A percentile compares a stretch with the other conserved stretches of the same genome.
Conservation (phyloP, 352 stramenopile species). For the Phytophthora melonis region DNA sequence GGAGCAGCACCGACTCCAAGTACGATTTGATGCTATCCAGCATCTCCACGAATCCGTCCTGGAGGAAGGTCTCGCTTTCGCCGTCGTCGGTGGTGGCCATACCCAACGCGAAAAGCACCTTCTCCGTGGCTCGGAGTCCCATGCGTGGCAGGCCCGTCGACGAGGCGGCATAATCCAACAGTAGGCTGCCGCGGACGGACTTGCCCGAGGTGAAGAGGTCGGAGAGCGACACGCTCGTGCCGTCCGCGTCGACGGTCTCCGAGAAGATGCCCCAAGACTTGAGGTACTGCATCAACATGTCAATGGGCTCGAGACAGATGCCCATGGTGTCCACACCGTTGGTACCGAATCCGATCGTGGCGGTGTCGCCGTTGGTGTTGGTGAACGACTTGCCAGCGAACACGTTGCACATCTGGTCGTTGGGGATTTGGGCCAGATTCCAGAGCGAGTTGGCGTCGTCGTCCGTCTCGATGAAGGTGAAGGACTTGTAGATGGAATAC, state of each 20-base stretch:
- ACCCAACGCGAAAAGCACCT: slow-evolving; percentile 16
- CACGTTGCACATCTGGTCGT: slow-evolving; percentile 57
- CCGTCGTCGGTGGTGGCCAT: background rate
- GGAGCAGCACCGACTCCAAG: slow-evolving; percentile 28
- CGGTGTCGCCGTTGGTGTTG: slow-evolving; percentile 33
- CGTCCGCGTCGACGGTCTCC: slow-evolving; percentile 12
- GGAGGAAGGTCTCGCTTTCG: background rate
- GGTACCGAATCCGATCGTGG: slow-evolving; percentile 43
- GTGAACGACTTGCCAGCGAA: slow-evolving; percentile 50
- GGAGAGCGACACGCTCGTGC: slow-evolving; percentile 34
- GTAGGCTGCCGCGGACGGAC: slow-evolving; percentile 34
- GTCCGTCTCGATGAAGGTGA: slow-evolving; percentile 19
- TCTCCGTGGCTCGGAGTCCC: slow-evolving; percentile 17
- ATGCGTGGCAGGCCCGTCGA: slow-evolving; percentile 39
- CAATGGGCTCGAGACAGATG: slow-evolving; percentile 55
- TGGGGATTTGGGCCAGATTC: slow-evolving; percentile 50
- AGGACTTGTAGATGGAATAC: slow-evolving; percentile 40
- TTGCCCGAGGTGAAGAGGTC: slow-evolving; percentile 54
- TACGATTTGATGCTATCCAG: slow-evolving; percentile 1
- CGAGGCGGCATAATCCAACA: slow-evolving; percentile 37
- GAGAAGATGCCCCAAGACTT: slow-evolving; percentile 43
- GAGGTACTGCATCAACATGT: slow-evolving; percentile 46
- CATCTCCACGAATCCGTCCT: slow-evolving; percentile 2
- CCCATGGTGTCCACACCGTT: slow-evolving; percentile 41
- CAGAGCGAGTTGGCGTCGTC: background rate